Evolutionary conservation across 495 filamentous ascomycete species (phyloP), one percentile per base, ranked within the genome.

Genomic region (Penicillium turbatum): DNA sequence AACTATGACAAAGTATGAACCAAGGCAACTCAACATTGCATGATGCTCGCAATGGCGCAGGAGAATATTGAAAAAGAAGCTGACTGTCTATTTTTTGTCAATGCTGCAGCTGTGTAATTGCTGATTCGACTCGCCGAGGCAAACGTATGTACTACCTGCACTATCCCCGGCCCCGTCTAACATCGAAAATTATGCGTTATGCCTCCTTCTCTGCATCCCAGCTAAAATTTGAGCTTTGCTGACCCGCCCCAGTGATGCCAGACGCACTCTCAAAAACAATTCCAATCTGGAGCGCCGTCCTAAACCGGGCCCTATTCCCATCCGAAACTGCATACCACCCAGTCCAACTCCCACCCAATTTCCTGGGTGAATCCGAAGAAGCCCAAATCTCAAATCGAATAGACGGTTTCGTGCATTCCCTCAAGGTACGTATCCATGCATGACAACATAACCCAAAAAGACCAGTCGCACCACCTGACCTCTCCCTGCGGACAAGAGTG

Each of bases 241-340:
- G 17, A 16, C 30, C 29, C 9, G 6, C 36, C 42, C 50, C 52
- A 87, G 84, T 84, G 54, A 93, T 96, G 82, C 91, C 93, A 5
- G 93, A 98, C 72, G 89, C 92, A 17, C 75, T 98, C 8, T 86
- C 85, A 55, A 97, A 97, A 71, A 98, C 93, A 0, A 71, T 98
- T 6, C 93, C 93, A 0, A 91, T 95, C 52, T 98, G 93, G 93
- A 88, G 87, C 65, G 80, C 82, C 37, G 88, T 96, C 11, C 61
- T 96, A 53, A 97, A 97, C 65, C 75, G 79, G 24, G 69, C 83
- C n/a, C 69, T 96, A 16, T 96, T 95, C 66, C 86, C 86, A 1
- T 69, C 79, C 6, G 42, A 72, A 12, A 65, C 50, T 21, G 63
- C 59, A 53, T 69, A 62, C 60, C 84, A 81, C 54, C 58, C 63